phyloP scores from a whole-genome alignment of 345 rosid genomes.

The Citrus inodora region DNA sequence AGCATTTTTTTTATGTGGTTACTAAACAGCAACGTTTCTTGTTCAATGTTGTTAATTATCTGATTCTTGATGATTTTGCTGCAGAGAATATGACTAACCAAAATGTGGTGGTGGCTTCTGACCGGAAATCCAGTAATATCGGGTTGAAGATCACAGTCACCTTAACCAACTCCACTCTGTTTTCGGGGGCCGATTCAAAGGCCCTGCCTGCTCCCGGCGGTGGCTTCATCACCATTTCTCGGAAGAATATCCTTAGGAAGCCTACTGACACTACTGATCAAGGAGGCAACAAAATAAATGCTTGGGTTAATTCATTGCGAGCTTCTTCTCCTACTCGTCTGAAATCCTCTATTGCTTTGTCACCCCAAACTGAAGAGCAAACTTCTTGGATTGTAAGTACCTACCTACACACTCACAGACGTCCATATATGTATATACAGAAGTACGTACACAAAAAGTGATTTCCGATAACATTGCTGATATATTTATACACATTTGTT shows the following conservation, averaged over 20 bases:
- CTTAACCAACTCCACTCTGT: slow-evolving; percentile 37
- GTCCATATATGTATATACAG: not conserved
- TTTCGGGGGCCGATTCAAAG: slow-evolving; percentile 31
- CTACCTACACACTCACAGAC: not conserved
- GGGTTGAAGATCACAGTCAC: slow-evolving; percentile 39
- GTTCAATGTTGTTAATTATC: not conserved
- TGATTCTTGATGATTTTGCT: not conserved
- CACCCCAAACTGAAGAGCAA: slow-evolving; percentile 32
- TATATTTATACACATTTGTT: not conserved
- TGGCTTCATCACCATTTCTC: slow-evolving; percentile 34
- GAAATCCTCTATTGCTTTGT: slow-evolving; percentile 39
- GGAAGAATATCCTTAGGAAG: slow-evolving; percentile 39
- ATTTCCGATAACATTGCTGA: not conserved
- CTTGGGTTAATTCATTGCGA: slow-evolving; percentile 84
- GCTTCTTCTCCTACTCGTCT: slow-evolving; percentile 82
- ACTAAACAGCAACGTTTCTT: not conserved
- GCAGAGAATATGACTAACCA: slow-evolving; percentile 59
- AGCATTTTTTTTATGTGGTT: not conserved
- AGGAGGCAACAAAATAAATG: slow-evolving; percentile 35
- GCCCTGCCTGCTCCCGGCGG: slow-evolving; percentile 26
- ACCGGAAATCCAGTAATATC: slow-evolving; percentile 31
- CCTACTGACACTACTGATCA: slow-evolving; percentile 31
- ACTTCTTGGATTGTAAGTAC: slow-evolving; percentile 67
- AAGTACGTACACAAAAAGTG: not conserved
- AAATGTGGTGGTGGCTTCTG: slow-evolving; percentile 58